Conservation (phyloP, 148 eudicot species). For the Mesembryanthemum crystallinum region DNA sequence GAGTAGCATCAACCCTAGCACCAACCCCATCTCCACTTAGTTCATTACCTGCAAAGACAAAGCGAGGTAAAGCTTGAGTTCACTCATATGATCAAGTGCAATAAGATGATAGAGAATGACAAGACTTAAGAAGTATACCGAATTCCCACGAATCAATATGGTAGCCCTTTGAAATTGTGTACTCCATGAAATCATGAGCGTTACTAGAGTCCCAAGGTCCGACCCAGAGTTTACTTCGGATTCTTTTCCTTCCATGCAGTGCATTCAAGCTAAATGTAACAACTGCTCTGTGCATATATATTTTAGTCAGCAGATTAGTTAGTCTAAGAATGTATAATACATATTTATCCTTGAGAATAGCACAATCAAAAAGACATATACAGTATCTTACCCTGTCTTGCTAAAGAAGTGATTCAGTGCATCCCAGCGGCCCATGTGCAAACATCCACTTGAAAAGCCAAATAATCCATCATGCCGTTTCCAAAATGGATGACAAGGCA, state of each 20-base stretch:
- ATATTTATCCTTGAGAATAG: background rate
- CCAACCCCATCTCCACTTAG: constrained; percentile 78
- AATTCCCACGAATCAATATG: constrained; percentile 90
- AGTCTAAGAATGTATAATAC: background rate
- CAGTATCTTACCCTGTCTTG: constrained; percentile 56
- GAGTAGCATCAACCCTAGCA: constrained; percentile 66
- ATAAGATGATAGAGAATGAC: background rate
- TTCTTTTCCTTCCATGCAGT: constrained; percentile 56
- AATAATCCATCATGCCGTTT: constrained; percentile 52
- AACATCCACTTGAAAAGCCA: constrained; percentile 83
- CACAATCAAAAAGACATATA: background rate
- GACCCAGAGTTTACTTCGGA: constrained; percentile 37
- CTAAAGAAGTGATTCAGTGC: constrained; percentile 60
- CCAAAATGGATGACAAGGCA: constrained; percentile 62
- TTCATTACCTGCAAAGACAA: constrained; percentile 67
- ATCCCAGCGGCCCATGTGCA: constrained; percentile 79
- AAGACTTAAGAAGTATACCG: constrained; percentile 43
- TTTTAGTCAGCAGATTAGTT: constrained; percentile 9
- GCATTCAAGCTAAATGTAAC: constrained; percentile 92
- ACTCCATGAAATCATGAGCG: constrained; percentile 64
- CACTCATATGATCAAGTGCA: background rate
- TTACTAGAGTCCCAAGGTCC: constrained; percentile 85
- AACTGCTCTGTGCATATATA: constrained; percentile 47
- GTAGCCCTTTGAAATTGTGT: constrained; percentile 84
- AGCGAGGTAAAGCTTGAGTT: constrained; percentile 2